A percentile compares a stretch with the other conserved stretches of the same genome.
Conservation (phyloP, 176 grass and related monocot genomes). For the Triticum dicoccoides region DNA sequence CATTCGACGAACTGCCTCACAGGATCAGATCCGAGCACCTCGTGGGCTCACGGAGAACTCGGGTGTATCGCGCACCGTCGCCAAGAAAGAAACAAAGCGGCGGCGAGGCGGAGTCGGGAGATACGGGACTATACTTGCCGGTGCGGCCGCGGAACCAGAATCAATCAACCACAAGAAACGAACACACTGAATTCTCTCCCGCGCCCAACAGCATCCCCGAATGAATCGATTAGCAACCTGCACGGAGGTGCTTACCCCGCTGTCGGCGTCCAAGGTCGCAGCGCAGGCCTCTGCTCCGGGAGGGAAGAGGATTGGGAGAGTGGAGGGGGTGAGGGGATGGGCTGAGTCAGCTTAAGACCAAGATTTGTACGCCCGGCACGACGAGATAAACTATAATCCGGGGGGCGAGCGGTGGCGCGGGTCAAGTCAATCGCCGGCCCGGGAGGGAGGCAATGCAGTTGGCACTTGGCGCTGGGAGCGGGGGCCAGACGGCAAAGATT, state of each 20-base stretch:
- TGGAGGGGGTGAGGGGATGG: neutral
- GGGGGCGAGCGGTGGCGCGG: too few relatives aligned
- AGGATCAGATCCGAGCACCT: slow-evolving; percentile 11
- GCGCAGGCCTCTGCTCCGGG: too few relatives aligned
- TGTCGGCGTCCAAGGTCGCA: too few relatives aligned
- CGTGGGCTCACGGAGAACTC: neutral
- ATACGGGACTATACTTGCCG: neutral
- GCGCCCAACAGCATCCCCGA: neutral
- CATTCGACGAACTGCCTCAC: neutral
- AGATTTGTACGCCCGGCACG: neutral
- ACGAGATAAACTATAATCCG: neutral
- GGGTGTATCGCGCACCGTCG: neutral
- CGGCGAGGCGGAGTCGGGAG: neutral
- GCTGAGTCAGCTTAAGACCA: neutral
- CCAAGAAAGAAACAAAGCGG: neutral
- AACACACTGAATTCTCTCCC: neutral
- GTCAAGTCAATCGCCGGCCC: neutral
- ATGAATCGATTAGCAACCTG: neutral
- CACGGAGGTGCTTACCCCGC: too few relatives aligned
- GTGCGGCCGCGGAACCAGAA: neutral
- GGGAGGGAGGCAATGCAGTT: too few relatives aligned
- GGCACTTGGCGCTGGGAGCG: too few relatives aligned
- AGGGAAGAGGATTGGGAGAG: neutral
- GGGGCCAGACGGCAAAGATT: too few relatives aligned
- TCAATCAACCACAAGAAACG: neutral